Percentiles rank a stretch among this genome's conserved stretches.
Conservation (phyloP, 2,329 filamentous ascomycete species). For the Ceratocystis ficicola region DNA sequence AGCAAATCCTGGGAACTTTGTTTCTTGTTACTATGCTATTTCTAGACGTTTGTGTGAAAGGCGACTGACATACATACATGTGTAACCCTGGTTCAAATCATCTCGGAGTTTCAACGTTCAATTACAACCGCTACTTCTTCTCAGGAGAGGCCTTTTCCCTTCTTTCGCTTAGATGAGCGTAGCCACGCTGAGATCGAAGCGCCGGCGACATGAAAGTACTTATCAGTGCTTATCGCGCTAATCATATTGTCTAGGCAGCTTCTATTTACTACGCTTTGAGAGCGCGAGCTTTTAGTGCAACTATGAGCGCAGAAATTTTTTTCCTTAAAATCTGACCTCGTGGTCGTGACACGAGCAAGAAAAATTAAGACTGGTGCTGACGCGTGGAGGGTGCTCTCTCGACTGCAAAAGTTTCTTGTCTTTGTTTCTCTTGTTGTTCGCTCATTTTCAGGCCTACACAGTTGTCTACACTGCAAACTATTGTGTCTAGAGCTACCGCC, state of each 20-base stretch:
- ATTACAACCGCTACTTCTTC: background rate
- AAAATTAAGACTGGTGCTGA: background rate
- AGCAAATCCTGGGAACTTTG: background rate
- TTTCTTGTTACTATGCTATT: too few relatives aligned
- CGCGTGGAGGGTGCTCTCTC: too few relatives aligned
- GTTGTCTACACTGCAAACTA: background rate
- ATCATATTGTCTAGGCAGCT: background rate
- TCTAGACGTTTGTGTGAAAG: too few relatives aligned
- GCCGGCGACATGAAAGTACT: background rate
- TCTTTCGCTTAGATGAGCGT: background rate
- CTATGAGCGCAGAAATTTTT: background rate
- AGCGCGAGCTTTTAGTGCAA: background rate
- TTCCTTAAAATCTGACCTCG: background rate
- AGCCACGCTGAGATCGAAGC: background rate
- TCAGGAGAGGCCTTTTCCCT: too few relatives aligned
- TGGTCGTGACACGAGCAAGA: background rate
- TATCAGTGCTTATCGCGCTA: constrained; percentile 6
- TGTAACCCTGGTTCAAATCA: background rate
- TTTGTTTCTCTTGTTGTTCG: too few relatives aligned
- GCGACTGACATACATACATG: background rate
- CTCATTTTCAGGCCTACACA: background rate
- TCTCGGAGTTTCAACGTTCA: background rate
- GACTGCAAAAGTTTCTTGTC: too few relatives aligned
- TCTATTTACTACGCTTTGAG: background rate
- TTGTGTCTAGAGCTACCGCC: background rate